A percentile compares a stretch with the other conserved stretches of the same genome.
These are phyloP conservation scores for Penicillium decumbens DNA, from an alignment of 2,329 filamentous ascomycete genomes.

Conservation along the genomic window DNA sequence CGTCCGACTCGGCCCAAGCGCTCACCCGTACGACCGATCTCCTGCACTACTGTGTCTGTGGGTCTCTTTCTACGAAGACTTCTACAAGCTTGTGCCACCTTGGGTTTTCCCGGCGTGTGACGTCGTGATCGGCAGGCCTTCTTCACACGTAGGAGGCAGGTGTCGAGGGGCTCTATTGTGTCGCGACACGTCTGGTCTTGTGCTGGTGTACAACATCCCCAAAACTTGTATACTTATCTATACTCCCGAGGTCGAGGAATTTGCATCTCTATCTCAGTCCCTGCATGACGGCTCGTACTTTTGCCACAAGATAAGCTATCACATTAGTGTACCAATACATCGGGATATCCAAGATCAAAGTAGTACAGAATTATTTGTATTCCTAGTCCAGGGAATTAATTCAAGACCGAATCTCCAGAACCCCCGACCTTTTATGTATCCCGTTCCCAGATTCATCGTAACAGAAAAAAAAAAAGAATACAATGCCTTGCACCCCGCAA, in stretches of 20 bases:
- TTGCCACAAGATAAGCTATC: not conserved
- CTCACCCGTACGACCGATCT: not conserved
- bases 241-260: not conserved
- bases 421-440: constrained; percentile 8
- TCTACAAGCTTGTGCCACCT: not conserved
- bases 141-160: not conserved
- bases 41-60: not conserved
- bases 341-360: not conserved
- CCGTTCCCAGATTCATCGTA: not conserved
- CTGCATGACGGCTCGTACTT: not conserved
- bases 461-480: not conserved
- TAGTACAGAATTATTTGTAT: not conserved
- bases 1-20: not conserved
- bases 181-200: no score
- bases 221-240: no score
- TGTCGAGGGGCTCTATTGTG: not conserved
- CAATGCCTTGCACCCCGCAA: not conserved
- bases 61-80: not conserved
- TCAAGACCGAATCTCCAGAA: not conserved
- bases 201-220: not conserved
- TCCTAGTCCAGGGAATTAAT: constrained; percentile 2
- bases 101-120: constrained; percentile 3
- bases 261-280: no score
- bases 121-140: constrained; percentile 13
- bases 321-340: not conserved